Conservation (phyloP, 75 land plant species). For the Pinus albicaulis region DNA sequence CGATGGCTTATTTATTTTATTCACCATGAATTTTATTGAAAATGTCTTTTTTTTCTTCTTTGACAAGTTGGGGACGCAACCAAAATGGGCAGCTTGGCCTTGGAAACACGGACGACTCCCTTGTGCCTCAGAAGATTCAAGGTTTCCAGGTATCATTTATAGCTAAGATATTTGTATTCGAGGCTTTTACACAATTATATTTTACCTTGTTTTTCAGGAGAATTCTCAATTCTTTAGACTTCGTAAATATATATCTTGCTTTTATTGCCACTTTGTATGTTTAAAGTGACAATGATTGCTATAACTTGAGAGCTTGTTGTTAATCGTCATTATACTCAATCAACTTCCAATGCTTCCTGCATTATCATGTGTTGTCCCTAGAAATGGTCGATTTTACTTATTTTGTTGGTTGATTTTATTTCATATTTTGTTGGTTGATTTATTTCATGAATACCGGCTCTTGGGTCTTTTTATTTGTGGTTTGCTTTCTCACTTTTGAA, state of each 20-base stretch:
- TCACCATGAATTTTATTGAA: not conserved
- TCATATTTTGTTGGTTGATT: too few species aligned
- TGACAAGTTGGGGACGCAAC: conserved; percentile 89
- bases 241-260: not conserved
- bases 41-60: not conserved
- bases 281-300: not conserved
- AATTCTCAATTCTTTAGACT: not conserved
- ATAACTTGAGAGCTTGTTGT: too few species aligned
- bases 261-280: not conserved
- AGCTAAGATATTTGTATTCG: not conserved
- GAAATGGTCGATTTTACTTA: too few species aligned
- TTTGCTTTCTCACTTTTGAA: too few species aligned
- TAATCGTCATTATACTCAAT: too few species aligned
- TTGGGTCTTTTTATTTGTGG: too few species aligned
- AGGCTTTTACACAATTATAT: not conserved
- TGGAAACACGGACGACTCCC: conserved; percentile 82
- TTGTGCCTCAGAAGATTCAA: conserved; percentile 71
- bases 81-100: conserved; percentile 99
- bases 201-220: not conserved
- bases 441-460: too few species aligned
- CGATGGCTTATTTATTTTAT: too few species aligned
- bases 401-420: too few species aligned
- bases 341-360: too few species aligned
- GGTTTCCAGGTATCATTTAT: conserved; percentile 66
- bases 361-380: too few species aligned